Percentiles rank a stretch among this genome's conserved stretches.
Evolutionary conservation across 768 basidiomycete genomes (phyloP).

Genomic region (Serendipita sp.): DNA sequence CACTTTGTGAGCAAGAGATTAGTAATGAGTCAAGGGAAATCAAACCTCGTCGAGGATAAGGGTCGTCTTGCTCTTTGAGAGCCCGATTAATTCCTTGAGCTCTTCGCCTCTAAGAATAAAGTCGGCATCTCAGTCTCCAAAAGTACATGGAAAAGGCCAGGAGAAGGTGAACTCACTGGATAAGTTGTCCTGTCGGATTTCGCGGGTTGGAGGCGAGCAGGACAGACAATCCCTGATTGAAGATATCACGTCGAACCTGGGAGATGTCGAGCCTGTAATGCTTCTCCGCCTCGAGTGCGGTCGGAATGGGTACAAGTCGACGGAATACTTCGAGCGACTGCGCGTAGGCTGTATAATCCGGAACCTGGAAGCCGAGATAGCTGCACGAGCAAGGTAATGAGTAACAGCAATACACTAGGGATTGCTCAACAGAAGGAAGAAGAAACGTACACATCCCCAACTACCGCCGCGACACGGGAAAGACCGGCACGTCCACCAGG

Average conservation of each 20-base stretch:
- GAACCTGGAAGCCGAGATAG: constrained; percentile 67
- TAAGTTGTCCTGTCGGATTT: constrained; percentile 88
- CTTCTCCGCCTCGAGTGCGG: constrained; percentile 31
- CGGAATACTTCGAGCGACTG: constrained; percentile 43
- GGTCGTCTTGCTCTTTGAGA: constrained; percentile 66
- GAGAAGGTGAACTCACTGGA: constrained; percentile 29
- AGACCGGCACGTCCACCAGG: constrained; percentile 86
- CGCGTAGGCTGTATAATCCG: constrained; percentile 54
- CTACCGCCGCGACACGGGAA: constrained; percentile 79
- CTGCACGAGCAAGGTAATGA: constrained; percentile 5
- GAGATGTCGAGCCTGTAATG: constrained; percentile 68
- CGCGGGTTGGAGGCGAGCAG: constrained; percentile 88
- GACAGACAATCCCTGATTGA: constrained; percentile 67
- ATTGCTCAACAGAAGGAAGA: constrained; percentile 7
- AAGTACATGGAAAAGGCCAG: background rate
- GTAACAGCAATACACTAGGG: constrained; percentile 2
- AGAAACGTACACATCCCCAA: constrained; percentile 71
- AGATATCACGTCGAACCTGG: constrained; percentile 71
- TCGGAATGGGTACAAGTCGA: constrained; percentile 80
- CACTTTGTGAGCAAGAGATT: background rate
- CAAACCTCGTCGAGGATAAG: constrained; percentile 68
- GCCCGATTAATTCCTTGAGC: constrained; percentile 58
- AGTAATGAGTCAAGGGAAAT: background rate
- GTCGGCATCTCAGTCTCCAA: background rate
- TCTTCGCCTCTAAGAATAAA: constrained; percentile 44